Base-by-base conservation (phyloP, 192 early-diverging fungal species). In the Glomus cerebriforme region DNA sequence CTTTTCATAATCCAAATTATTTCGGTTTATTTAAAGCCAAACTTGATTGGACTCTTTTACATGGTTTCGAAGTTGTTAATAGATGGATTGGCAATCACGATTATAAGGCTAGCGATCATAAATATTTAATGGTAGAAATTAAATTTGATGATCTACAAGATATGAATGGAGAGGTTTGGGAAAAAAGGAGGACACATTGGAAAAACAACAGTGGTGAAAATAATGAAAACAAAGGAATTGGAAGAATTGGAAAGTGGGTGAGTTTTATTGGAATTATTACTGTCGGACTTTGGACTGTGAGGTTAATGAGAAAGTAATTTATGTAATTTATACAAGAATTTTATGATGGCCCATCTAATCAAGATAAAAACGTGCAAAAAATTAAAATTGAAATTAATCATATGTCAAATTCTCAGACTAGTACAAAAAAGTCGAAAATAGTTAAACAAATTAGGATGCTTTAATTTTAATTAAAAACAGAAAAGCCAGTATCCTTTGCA, bases 11-110 rank as follows among this genome's bases (percentile, higher is more conserved):
- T 73, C 85, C 85, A 35, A 81, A 77, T n/a, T 90, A 92, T 69
- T 81, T 82, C 32, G 92, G 92, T n/a, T 77, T 88, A 65, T 91
- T 90, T 73, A 84, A 85, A 7, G 93, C 90, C 17, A 95, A 93
- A 67, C 86, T 92, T 10, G 93, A 95, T 80, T 93, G 92, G 87
- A 88, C 92, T 4, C 84, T 95, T 70, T 79, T 91, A 70, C 84
- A 86, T 69, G 85, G 89, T 68, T 74, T 93, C 62, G 74, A 85
- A 2, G 87, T 91, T 10, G 77, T 85, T 13, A 72, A 81, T 5
- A 79, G 87, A 43, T 80, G 81, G 76, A 89, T 90, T 80, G 91
- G 87, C 22, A 95, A 95, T 79, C 75, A 85, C 58, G 86, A 91
- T 75, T 93, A 91, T 80, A 70, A 78, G 2, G 88, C 86, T 12